Base-by-base conservation (phyloP, 805 yeast genomes). In the Yamadazyma laniorum region DNA sequence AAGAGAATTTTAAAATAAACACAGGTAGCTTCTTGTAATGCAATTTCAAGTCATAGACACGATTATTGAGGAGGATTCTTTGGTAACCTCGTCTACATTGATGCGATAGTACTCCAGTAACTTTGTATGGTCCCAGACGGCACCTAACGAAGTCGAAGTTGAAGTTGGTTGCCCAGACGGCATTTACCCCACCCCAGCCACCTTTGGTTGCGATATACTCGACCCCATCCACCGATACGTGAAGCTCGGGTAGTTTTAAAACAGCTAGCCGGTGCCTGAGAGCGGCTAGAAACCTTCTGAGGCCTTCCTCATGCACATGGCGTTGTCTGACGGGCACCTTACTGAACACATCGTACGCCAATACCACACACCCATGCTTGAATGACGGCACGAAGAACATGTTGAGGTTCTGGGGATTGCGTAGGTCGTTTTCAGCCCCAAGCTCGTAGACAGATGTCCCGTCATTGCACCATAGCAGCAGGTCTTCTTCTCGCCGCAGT, bases 321-420 rank as follows among this genome's bases (percentile, higher is more conserved):
- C 38, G 42, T 22, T 60, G 53, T 16, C 84, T 53, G 3, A 77
- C 79, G 0, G 77, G 77, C 1, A 68, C 25, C 17, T 57, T 63
- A 1, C 55, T 55, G 50, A 76, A 79, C 9, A 77, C 34, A 34
- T 69, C 67, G 5, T 57, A 43, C 3, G 65, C 59, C 3, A 48
- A 42, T 3, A 74, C 57, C 0, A 52, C 34, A 0, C 81, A 71
- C 0, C 81, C 81, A 7, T 31, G 33, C 11, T 15, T 25, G 3
- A 44, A 16, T 6, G 26, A 19, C 8, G 26, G 25, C 5, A 39
- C 16, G 25, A 22, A 31, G 19, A 45, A 43, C 15, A 18, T 19
- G 28, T 38, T 27, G 4, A 21, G 8, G 6, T 34, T 29, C 13
- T 7, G 25, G 12, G 35, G 29, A n/a, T 40, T 35, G 18, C 8